Percentiles rank a stretch among this genome's conserved stretches.
phyloP scores from a whole-genome alignment of 2,329 filamentous ascomycete species.

The Davidsoniella eucalypti region DNA sequence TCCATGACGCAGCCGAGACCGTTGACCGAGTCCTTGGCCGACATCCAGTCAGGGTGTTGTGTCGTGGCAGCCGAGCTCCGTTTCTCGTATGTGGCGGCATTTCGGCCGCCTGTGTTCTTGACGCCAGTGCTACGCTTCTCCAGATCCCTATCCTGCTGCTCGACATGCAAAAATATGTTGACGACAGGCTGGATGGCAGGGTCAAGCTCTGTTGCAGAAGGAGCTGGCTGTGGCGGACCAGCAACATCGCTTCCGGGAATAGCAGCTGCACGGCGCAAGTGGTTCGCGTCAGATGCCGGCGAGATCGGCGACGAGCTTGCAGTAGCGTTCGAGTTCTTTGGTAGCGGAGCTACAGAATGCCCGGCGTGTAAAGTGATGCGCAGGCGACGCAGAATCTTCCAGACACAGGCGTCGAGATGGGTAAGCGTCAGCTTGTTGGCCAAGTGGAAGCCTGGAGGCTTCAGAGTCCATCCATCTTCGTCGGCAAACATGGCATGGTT shows the following conservation, averaged over 20 bases:
- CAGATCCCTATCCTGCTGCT: constrained; percentile 32
- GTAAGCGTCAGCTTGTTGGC: constrained; percentile 23
- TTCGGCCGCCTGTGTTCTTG: constrained; percentile 21
- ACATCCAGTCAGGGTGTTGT: constrained; percentile 44
- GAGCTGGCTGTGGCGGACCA: not conserved
- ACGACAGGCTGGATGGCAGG: constrained; percentile 42
- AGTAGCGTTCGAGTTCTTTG: constrained; percentile 18
- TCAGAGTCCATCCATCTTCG: constrained; percentile 69
- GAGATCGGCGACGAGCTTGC: not conserved
- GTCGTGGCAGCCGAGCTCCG: constrained; percentile 39
- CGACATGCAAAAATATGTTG: constrained; percentile 67
- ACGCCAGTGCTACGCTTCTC: constrained; percentile 15
- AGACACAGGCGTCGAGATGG: constrained; percentile 30
- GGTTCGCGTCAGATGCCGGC: constrained; percentile 14
- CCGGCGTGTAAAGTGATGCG: constrained; percentile 59
- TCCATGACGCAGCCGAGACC: constrained; percentile 35
- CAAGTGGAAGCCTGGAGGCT: constrained; percentile 57
- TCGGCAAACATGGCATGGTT: constrained; percentile 96
- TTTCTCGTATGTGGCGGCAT: constrained; percentile 42
- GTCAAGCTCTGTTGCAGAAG: not conserved
- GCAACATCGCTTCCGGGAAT: not conserved
- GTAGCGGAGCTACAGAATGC: constrained; percentile 39
- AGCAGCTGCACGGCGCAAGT: constrained; percentile 14
- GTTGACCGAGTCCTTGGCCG: too few species aligned
- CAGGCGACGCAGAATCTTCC: constrained; percentile 42